Conservation (phyloP, 495 filamentous ascomycete genomes). For the Symbiotaphrina buchneri region DNA sequence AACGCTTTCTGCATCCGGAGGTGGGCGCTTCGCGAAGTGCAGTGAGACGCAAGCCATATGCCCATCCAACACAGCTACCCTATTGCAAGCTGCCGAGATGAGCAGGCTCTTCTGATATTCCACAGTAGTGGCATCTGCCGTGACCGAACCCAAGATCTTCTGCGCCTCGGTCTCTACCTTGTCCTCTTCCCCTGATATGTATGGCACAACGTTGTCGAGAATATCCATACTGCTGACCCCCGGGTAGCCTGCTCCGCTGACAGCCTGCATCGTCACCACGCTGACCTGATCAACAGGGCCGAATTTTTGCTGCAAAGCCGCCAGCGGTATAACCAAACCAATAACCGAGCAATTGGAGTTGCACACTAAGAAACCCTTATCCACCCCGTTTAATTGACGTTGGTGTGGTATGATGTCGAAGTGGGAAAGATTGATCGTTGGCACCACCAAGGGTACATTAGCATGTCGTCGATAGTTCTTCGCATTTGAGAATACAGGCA, state of each 20-base stretch:
- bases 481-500: slow-evolving; percentile 71
- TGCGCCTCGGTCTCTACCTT: slow-evolving; percentile 70
- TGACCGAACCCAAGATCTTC: slow-evolving; percentile 60
- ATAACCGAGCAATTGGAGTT: slow-evolving; percentile 87
- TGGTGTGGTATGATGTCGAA: slow-evolving; percentile 60
- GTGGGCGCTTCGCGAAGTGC: slow-evolving; percentile 34
- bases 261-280: slow-evolving; percentile 73
- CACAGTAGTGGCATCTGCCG: slow-evolving; percentile 39
- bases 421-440: slow-evolving; percentile 64
- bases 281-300: slow-evolving; percentile 51
- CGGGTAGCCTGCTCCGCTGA: slow-evolving; percentile 75
- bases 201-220: slow-evolving; percentile 70
- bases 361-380: slow-evolving; percentile 67
- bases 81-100: slow-evolving; percentile 62
- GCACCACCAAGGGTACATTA: slow-evolving; percentile 64
- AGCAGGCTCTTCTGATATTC: slow-evolving; percentile 33
- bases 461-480: slow-evolving; percentile 77
- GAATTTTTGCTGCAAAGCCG: slow-evolving; percentile 55
- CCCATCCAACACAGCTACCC: slow-evolving; percentile 66
- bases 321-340: slow-evolving; percentile 73
- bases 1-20: slow-evolving; percentile 39
- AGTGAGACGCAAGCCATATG: slow-evolving; percentile 69
- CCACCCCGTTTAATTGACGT: slow-evolving; percentile 34
- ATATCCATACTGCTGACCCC: slow-evolving; percentile 56
- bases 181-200: slow-evolving; percentile 73